phyloP scores from a whole-genome alignment of 164 flowering plant genomes.

The Macadamia integrifolia region DNA sequence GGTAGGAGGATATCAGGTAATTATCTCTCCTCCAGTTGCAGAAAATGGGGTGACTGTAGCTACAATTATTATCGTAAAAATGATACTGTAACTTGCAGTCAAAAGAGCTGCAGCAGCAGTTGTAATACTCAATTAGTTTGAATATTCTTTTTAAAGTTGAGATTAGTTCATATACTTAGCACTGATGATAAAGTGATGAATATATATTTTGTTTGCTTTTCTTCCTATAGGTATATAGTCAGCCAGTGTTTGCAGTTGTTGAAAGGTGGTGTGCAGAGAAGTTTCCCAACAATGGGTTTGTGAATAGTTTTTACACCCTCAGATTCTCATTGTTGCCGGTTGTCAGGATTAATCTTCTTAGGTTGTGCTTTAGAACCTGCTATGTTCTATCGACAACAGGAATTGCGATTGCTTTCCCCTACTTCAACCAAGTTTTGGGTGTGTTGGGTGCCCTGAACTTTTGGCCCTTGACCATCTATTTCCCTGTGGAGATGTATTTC shows the following conservation, averaged over 20 bases:
- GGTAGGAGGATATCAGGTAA: constrained; percentile 75
- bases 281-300: constrained; percentile 36
- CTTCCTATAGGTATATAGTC: constrained; percentile 37
- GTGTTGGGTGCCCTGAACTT: constrained; percentile 48
- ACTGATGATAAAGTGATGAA: too few relatives aligned
- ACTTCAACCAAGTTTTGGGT: constrained; percentile 63
- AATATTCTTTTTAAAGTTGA: too few relatives aligned
- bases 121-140: too few relatives aligned
- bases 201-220: too few relatives aligned
- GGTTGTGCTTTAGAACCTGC: constrained; percentile 43
- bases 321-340: constrained; percentile 34
- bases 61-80: too few relatives aligned
- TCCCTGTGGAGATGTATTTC: constrained; percentile 68
- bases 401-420: constrained; percentile 54
- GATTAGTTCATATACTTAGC: too few relatives aligned
- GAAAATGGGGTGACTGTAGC: too few relatives aligned
- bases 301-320: constrained; percentile 21
- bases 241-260: constrained; percentile 46
- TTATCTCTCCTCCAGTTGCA: too few relatives aligned
- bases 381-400: constrained; percentile 46
- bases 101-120: too few relatives aligned
- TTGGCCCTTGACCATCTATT: constrained; percentile 66
- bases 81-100: too few relatives aligned
- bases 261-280: constrained; percentile 35
- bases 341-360: constrained; percentile 28